phyloP scores from a whole-genome alignment of 306 rosid genomes.

The Benincasa hispida region DNA sequence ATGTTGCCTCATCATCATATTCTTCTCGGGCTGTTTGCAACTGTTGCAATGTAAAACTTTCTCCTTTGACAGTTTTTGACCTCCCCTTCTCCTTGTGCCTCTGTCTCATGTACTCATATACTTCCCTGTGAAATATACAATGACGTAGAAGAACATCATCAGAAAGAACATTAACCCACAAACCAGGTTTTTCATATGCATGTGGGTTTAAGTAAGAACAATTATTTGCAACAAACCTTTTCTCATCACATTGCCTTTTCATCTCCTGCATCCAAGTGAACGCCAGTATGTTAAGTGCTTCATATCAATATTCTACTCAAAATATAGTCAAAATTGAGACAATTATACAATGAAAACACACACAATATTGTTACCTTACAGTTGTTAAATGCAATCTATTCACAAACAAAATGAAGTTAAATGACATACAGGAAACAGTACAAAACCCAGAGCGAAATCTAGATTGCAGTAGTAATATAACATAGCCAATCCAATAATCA shows the following conservation, averaged over 20 bases:
- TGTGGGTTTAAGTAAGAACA: background rate
- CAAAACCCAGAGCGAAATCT: background rate
- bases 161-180: background rate
- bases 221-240: slow-evolving; percentile 45
- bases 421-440: background rate
- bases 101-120: slow-evolving; percentile 57
- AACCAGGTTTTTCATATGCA: background rate
- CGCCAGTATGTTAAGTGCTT: background rate
- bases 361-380: background rate
- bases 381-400: background rate
- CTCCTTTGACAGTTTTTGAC: slow-evolving; percentile 62
- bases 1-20: slow-evolving; percentile 86
- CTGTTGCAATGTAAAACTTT: slow-evolving; percentile 60
- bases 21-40: slow-evolving; percentile 74
- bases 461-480: background rate
- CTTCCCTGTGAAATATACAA: slow-evolving; percentile 51
- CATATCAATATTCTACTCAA: background rate
- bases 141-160: slow-evolving; percentile 14
- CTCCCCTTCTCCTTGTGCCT: slow-evolving; percentile 73
- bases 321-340: background rate
- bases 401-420: background rate
- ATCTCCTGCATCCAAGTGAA: slow-evolving; percentile 73
- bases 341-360: background rate
- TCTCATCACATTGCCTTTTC: slow-evolving; percentile 94
- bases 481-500: background rate